These are phyloP conservation scores for Nothophaeocryptopus gaeumannii DNA, from an alignment of 2,329 filamentous ascomycete genomes.

Conservation along the genomic window DNA sequence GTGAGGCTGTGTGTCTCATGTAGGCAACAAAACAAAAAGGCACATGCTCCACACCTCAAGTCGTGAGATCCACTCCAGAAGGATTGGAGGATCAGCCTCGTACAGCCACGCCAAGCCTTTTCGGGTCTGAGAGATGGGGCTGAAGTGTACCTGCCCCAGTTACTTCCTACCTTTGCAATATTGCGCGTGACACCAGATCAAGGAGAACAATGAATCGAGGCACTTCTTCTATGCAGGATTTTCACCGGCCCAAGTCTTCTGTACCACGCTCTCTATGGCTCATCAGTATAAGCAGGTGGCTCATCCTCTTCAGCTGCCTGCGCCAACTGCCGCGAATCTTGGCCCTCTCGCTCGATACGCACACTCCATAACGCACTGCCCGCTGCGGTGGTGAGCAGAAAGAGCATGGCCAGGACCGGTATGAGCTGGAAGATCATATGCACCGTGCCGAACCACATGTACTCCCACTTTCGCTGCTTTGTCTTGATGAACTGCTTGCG, in stretches of 20 bases:
- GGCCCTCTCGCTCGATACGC: conserved; percentile 63
- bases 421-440: conserved; percentile 83
- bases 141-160: background rate
- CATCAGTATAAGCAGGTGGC: conserved; percentile 32
- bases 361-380: conserved; percentile 85
- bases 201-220: no score
- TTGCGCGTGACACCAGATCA: no score
- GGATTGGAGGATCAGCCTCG: conserved; percentile 5
- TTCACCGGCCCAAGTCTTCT: no score
- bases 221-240: no score
- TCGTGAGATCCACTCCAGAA: conserved; percentile 2
- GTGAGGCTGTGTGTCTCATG: conserved; percentile 1
- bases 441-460: conserved; percentile 88
- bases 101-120: background rate
- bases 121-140: background rate
- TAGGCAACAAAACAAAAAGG: background rate
- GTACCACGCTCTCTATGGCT: conserved; percentile 16
- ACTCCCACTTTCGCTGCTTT: conserved; percentile 68
- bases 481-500: conserved; percentile 65
- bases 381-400: conserved; percentile 80
- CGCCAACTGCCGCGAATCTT: conserved; percentile 9
- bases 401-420: conserved; percentile 88
- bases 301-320: conserved; percentile 22
- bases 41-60: conserved; percentile 1
- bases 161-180: no score